These are phyloP conservation scores for Sporormia fimetaria DNA, from an alignment of 495 filamentous ascomycete genomes.

Conservation along the genomic window DNA sequence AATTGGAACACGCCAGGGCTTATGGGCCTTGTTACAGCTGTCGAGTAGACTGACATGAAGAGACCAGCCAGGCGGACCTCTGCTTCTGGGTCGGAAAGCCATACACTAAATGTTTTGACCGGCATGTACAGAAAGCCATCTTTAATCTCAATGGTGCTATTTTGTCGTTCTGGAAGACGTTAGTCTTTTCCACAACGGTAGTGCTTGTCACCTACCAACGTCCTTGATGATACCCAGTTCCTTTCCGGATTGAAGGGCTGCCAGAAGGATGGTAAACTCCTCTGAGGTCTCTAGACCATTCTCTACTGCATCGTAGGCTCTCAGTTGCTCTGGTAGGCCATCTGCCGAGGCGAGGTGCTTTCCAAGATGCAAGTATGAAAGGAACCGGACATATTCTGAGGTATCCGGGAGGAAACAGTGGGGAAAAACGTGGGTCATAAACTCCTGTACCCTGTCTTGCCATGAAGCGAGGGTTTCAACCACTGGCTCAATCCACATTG, in stretches of 20 bases:
- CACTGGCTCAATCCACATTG: constrained; percentile 19
- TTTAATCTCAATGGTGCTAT: constrained; percentile 5
- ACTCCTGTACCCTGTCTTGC: constrained; percentile 30
- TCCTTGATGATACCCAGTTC: constrained; percentile 66
- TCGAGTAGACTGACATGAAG: constrained; percentile 59
- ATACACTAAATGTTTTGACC: constrained; percentile 35
- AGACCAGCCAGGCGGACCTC: constrained; percentile 53
- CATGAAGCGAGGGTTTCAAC: constrained; percentile 4
- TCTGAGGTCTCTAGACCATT: constrained; percentile 30
- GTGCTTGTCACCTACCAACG: constrained; percentile 43
- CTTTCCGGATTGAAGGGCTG: constrained; percentile 65
- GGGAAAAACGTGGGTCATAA: constrained; percentile 35
- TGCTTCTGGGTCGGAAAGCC: constrained; percentile 37
- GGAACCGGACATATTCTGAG: constrained; percentile 26
- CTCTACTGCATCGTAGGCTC: background rate
- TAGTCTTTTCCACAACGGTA: constrained; percentile 16
- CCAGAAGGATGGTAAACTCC: constrained; percentile 42
- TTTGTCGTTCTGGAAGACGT: constrained; percentile 21
- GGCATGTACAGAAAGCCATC: constrained; percentile 32
- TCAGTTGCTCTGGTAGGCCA: background rate
- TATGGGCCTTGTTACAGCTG: constrained; percentile 59
- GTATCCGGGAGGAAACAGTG: constrained; percentile 37
- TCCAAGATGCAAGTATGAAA: constrained; percentile 15
- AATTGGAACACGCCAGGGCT: constrained; percentile 45
- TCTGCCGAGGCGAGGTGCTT: constrained; percentile 6